These are phyloP conservation scores for Populus ilicifolia DNA, from an alignment of 345 rosid genomes.

Conservation along the genomic window DNA sequence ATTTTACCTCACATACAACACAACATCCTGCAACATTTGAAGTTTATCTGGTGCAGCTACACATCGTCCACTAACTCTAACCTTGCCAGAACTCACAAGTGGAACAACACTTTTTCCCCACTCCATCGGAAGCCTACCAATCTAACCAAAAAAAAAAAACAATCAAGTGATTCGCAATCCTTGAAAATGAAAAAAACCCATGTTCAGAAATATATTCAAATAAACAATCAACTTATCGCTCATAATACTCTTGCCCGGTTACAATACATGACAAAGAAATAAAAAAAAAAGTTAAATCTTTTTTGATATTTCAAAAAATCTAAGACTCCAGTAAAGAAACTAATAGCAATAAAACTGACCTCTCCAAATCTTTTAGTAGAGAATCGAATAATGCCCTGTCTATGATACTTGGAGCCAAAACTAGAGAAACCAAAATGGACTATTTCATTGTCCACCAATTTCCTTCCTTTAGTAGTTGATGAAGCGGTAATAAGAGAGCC, in stretches of 20 bases:
- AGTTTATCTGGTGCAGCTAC: slow-evolving; percentile 37
- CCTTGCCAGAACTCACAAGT: slow-evolving; percentile 32
- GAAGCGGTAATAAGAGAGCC: slow-evolving; percentile 42
- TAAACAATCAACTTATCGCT: too few species aligned
- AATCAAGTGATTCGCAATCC: too few species aligned
- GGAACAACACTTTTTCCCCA: slow-evolving; percentile 41
- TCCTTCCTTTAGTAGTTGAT: slow-evolving; percentile 56
- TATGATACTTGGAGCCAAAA: not conserved
- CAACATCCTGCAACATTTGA: slow-evolving; percentile 42
- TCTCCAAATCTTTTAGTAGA: slow-evolving; percentile 48
- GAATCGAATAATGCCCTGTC: slow-evolving; percentile 49
- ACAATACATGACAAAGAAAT: too few species aligned
- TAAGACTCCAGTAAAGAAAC: too few species aligned
- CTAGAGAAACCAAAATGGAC: slow-evolving; percentile 40
- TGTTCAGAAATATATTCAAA: too few species aligned
- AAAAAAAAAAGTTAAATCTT: too few species aligned
- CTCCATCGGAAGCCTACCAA: slow-evolving; percentile 56
- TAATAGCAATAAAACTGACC: too few species aligned
- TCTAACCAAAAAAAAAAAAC: slow-evolving; percentile 4
- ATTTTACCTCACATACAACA: slow-evolving; percentile 41
- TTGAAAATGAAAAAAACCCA: too few species aligned
- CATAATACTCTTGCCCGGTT: too few species aligned
- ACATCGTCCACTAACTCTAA: slow-evolving; percentile 40
- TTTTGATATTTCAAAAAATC: too few species aligned
- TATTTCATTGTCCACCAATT: slow-evolving; percentile 43